A percentile compares a stretch with the other conserved stretches of the same genome.
These are phyloP conservation scores for Phytophthora pistaciae DNA, from an alignment of 352 stramenopile species.

Conservation along the genomic window DNA sequence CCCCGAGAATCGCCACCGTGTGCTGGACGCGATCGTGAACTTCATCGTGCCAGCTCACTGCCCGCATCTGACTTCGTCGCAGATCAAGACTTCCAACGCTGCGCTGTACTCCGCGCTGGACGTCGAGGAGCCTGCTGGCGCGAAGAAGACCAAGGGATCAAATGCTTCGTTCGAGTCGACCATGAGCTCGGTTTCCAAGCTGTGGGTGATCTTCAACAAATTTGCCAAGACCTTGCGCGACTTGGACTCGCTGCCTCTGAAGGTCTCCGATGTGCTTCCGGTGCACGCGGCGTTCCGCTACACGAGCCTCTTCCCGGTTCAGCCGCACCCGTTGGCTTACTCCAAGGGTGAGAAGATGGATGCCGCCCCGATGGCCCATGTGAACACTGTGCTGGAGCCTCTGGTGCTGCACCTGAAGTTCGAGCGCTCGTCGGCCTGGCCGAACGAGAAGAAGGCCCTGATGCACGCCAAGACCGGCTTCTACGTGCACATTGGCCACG, in stretches of 20 bases:
- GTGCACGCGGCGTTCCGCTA: conserved; percentile 87
- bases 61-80: conserved; percentile 50
- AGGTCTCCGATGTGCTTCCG: conserved; percentile 84
- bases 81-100: conserved; percentile 83
- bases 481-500: conserved; percentile 89
- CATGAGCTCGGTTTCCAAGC: conserved; percentile 78
- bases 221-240: conserved; percentile 82
- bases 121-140: conserved; percentile 53
- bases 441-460: conserved; percentile 81
- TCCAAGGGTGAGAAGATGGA: conserved; percentile 75
- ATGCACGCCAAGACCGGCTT: conserved; percentile 89
- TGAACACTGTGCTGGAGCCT: conserved; percentile 82
- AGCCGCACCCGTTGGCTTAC: conserved; percentile 88
- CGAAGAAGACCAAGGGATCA: conserved; percentile 45
- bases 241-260: conserved; percentile 86
- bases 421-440: conserved; percentile 88
- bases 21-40: conserved; percentile 81
- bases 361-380: conserved; percentile 60
- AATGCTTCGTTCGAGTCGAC: conserved; percentile 74
- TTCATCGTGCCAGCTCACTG: conserved; percentile 79
- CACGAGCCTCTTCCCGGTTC: conserved; percentile 85
- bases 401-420: conserved; percentile 83
- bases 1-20: conserved; percentile 70
- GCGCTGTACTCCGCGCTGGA: conserved; percentile 76
- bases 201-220: conserved; percentile 85